Conservation (phyloP, 441 rosid species). For the Macaranga tanarius region DNA sequence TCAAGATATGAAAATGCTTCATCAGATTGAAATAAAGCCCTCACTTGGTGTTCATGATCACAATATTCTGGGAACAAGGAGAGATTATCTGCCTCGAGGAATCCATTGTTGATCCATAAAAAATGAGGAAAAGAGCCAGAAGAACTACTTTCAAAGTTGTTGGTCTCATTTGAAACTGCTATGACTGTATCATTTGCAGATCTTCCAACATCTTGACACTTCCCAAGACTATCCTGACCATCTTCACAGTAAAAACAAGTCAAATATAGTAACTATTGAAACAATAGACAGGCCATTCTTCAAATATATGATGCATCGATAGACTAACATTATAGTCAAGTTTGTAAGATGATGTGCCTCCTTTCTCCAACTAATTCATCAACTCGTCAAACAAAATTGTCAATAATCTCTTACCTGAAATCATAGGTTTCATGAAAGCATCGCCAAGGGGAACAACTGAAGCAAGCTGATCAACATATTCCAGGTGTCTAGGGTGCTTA, state of each 20-base stretch:
- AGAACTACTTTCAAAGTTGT: constrained; percentile 25
- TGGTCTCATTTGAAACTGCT: constrained; percentile 16
- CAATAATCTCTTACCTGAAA: constrained; percentile 33
- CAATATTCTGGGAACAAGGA: constrained; percentile 45
- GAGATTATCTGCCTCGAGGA: constrained; percentile 35
- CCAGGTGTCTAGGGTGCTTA: constrained; percentile 42
- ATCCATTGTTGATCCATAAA: constrained; percentile 29
- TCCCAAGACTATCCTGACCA: constrained; percentile 22
- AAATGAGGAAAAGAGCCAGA: constrained; percentile 30
- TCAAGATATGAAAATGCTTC: constrained; percentile 35
- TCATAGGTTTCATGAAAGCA: constrained; percentile 9
- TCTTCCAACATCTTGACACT: constrained; percentile 27
- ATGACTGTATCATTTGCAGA: constrained; percentile 13
- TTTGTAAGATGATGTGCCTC: neutral
- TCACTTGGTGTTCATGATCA: constrained; percentile 29
- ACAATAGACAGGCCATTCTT: neutral
- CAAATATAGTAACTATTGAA: neutral
- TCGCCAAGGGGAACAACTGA: constrained; percentile 16
- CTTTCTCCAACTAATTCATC: neutral
- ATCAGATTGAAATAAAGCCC: constrained; percentile 33
- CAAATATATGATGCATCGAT: neutral
- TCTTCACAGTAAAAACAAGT: constrained; percentile 27
- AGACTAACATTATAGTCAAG: neutral
- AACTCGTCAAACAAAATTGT: neutral
- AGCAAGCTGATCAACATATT: constrained; percentile 24